Base-by-base conservation (phyloP, 805 yeast species). In the Yueomyces sinensis region DNA sequence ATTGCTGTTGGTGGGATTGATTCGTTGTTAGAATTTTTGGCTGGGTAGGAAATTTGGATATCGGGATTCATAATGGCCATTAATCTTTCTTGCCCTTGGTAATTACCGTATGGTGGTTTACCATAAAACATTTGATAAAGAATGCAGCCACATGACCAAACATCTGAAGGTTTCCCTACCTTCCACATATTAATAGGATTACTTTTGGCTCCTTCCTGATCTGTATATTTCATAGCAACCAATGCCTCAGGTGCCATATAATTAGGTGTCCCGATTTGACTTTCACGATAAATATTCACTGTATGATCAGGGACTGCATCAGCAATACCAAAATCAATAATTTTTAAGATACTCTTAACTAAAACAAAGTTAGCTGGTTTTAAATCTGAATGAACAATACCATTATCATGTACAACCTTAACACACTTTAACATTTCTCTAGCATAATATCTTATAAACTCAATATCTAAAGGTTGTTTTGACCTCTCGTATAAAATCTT, bases 181-280 rank as follows among this genome's bases (percentile, higher is more conserved):
- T 74, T 82, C 89, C 72, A 66, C 19, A 58, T 57, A 23, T 47
- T 49, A 5, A 45, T 47, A 23, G 44, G 47, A 13, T 41, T 43
- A 17, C 43, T 31, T 9, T 35, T 31, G 94, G 79, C 34, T 27
- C 37, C 37, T 9, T 43, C 49, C 16, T 50, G 50, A 30, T 47
- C 51, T 11, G 52, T 42, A 14, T 54, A 47, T 22, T 39, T 65
- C 72, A 54, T 80, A 4, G 57, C 93, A 31, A 79, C 66, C 39
- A 89, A 60, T 0, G 96, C 82, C 56, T 89, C 98, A 0, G 98
- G 98, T 0, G 98, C 95, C 97, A 89, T 91, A 54, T 89, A 91
- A 53, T 82, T 84, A 2, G 95, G 95, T 0, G 98, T 89, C 4
- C 98, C 98, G 34, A 86, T 79, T 52, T 84, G 95, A 5, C 84